These are phyloP conservation scores for Lentinula detonsa DNA, from an alignment of 768 basidiomycete species.

Conservation along the genomic window DNA sequence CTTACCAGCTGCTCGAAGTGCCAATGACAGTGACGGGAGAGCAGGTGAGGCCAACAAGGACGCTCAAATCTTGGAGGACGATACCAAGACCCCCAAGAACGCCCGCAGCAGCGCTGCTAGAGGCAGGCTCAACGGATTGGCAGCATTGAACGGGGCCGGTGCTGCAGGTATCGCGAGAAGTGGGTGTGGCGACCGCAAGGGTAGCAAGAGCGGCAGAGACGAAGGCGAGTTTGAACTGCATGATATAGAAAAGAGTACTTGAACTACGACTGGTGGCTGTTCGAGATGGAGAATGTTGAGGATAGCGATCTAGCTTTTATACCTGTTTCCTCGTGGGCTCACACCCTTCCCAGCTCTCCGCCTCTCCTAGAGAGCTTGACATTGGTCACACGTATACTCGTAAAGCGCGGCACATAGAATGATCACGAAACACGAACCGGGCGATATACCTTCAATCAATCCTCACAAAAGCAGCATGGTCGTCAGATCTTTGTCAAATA, in stretches of 20 bases:
- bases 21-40: conserved; percentile 1
- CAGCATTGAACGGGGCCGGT: conserved; percentile 24
- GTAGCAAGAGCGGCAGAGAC: conserved; percentile 1
- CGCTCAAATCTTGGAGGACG: conserved; percentile 44
- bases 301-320: background rate
- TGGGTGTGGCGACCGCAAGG: conserved; percentile 14
- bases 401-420: no score
- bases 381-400: no score
- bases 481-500: no score
- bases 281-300: background rate
- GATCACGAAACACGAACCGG: no score
- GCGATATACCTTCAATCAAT: no score
- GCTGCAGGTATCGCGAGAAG: conserved; percentile 15
- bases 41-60: conserved; percentile 3
- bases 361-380: no score
- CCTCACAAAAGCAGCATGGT: no score
- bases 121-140: conserved; percentile 1
- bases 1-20: conserved; percentile 6
- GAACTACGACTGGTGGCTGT: background rate
- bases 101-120: conserved; percentile 2
- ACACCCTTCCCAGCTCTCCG: no score
- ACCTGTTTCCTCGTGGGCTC: background rate
- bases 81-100: conserved; percentile 14
- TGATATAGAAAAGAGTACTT: background rate
- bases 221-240: conserved; percentile 1